Conservation (phyloP, 1,139 yeast species). For the Magnusiomyces magnusii region DNA sequence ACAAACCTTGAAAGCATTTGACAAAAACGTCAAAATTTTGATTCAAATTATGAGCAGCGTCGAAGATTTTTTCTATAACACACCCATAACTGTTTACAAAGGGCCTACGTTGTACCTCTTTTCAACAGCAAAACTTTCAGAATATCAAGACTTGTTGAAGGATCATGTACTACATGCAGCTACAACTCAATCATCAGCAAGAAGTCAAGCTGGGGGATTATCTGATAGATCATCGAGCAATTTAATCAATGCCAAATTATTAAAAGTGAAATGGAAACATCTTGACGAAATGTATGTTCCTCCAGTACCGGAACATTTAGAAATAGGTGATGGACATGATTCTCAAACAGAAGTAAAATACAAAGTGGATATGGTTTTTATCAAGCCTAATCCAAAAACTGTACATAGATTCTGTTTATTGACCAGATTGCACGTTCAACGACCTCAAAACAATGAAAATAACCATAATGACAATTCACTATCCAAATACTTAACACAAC, state of each 20-base stretch:
- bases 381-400: background rate
- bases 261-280: constrained; percentile 4
- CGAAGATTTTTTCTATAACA: constrained; percentile 1
- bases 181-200: background rate
- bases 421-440: background rate
- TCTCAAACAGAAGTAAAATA: background rate
- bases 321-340: background rate
- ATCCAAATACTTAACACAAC: background rate
- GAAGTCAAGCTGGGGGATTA: background rate
- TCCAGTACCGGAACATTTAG: background rate
- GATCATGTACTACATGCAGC: background rate
- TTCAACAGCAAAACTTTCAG: background rate
- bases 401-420: background rate
- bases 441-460: background rate
- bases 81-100: background rate
- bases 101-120: constrained; percentile 2
- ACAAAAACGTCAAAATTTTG: too few relatives aligned
- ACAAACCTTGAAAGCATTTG: too few relatives aligned
- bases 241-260: background rate
- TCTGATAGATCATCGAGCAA: background rate
- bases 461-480: background rate
- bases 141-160: background rate
- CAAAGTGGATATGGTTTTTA: background rate
- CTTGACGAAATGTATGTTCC: background rate
- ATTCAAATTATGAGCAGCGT: background rate